A percentile compares a stretch with the other conserved stretches of the same genome.
These are phyloP conservation scores for Mediolabrus comicus DNA, from an alignment of 108 stramenopile species.

Conservation along the genomic window DNA sequence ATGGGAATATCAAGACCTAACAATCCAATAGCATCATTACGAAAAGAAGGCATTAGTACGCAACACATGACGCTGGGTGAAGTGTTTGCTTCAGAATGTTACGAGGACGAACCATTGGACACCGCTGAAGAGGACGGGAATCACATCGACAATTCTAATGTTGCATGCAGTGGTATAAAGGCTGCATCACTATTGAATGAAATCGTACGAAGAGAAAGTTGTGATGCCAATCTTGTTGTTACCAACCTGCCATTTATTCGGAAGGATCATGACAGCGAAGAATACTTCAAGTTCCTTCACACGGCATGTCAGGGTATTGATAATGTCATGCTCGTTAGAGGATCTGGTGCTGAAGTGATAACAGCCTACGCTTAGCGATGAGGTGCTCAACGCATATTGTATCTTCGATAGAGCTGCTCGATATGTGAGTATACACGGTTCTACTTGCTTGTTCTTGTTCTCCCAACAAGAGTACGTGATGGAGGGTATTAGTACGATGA, in stretches of 20 bases:
- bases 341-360: conserved; percentile 73
- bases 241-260: conserved; percentile 72
- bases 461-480: too few relatives aligned
- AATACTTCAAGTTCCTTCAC: conserved; percentile 62
- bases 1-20: background rate
- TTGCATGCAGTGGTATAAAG: background rate
- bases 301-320: conserved; percentile 46
- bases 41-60: conserved; percentile 38
- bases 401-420: too few relatives aligned
- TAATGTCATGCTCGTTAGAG: conserved; percentile 64
- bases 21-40: conserved; percentile 32
- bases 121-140: background rate
- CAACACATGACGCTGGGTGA: conserved; percentile 49
- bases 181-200: conserved; percentile 55
- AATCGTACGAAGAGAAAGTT: conserved; percentile 50
- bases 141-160: background rate
- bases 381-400: background rate
- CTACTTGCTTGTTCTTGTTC: too few relatives aligned
- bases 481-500: too few relatives aligned
- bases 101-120: conserved; percentile 3
- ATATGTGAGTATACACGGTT: too few relatives aligned
- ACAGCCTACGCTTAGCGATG: conserved; percentile 57
- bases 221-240: conserved; percentile 64
- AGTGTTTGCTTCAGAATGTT: conserved; percentile 25
- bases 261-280: conserved; percentile 34